Percentiles rank a stretch among this genome's conserved stretches.
Conservation (phyloP, 371 early-diverging fungal genomes). For the Actinomucor elegans region DNA sequence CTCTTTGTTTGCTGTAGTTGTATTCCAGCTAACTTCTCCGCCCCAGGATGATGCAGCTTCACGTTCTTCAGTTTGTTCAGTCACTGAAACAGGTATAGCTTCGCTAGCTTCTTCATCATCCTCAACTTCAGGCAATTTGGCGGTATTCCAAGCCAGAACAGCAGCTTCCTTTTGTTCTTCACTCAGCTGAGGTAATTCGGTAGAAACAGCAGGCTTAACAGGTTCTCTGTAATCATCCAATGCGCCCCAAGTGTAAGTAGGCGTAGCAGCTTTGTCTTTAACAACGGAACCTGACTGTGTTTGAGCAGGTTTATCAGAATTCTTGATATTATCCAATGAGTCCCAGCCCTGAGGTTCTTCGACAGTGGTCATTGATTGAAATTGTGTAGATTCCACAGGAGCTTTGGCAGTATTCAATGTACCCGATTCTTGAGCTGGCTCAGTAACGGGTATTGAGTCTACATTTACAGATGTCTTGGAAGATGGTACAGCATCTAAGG, state of each 20-base stretch:
- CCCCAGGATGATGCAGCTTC: background rate
- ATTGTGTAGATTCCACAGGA: background rate
- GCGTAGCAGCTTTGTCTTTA: background rate
- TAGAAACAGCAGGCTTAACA: background rate
- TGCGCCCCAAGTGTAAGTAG: constrained; percentile 1
- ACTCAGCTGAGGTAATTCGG: background rate
- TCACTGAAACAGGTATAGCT: background rate
- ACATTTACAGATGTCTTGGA: background rate
- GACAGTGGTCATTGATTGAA: too few relatives aligned
- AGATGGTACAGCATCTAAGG: background rate
- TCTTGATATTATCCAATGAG: background rate
- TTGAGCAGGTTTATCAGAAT: background rate
- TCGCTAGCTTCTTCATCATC: background rate
- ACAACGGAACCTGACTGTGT: background rate
- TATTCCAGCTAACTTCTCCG: background rate
- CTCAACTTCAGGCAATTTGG: background rate
- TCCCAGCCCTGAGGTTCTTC: background rate
- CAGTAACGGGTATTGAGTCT: background rate
- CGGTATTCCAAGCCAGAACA: background rate
- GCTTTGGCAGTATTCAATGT: background rate
- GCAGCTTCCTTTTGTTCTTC: background rate
- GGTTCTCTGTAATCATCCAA: background rate
- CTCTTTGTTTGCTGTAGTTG: background rate
- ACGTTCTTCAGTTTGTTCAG: background rate
- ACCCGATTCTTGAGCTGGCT: too few relatives aligned